Evolutionary conservation across 352 stramenopile species (phyloP).

Genomic region (Pythium plurisporium): DNA sequence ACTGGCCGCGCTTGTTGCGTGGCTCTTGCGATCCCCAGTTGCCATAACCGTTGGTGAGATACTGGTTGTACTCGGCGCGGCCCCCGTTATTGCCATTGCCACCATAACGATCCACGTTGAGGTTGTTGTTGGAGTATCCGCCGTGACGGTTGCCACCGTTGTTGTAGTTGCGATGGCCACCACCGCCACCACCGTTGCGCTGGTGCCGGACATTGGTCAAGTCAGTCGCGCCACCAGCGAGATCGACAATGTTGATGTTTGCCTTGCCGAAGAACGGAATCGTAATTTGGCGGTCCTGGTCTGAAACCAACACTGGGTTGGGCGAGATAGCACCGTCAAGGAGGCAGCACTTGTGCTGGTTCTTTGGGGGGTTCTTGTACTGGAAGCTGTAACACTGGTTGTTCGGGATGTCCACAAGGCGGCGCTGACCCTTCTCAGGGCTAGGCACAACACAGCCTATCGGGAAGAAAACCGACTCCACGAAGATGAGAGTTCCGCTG

Average conservation of each 20-base stretch:
- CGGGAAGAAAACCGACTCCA: slow-evolving; percentile 70
- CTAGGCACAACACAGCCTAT: slow-evolving; percentile 72
- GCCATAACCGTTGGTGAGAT: slow-evolving; percentile 65
- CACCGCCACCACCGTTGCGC: slow-evolving; percentile 30
- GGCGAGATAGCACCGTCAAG: slow-evolving; percentile 46
- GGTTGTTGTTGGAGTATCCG: slow-evolving; percentile 43
- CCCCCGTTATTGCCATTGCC: slow-evolving; percentile 23
- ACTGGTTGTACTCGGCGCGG: slow-evolving; percentile 62
- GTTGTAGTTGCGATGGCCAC: slow-evolving; percentile 27
- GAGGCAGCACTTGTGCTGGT: slow-evolving; percentile 49
- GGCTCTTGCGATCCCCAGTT: slow-evolving; percentile 78
- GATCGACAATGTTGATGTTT: slow-evolving; percentile 84
- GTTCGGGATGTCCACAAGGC: slow-evolving; percentile 77
- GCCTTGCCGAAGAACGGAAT: slow-evolving; percentile 80
- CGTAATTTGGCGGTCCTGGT: slow-evolving; percentile 60
- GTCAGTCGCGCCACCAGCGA: slow-evolving; percentile 46
- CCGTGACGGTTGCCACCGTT: slow-evolving; percentile 36
- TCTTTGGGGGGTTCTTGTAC: slow-evolving; percentile 54
- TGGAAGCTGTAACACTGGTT: slow-evolving; percentile 87
- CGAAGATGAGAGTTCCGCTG: slow-evolving; percentile 64
- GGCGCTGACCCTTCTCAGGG: slow-evolving; percentile 63
- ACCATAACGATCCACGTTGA: slow-evolving; percentile 60
- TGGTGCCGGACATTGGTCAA: slow-evolving; percentile 62
- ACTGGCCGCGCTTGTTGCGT: slow-evolving; percentile 68
- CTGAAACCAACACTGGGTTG: slow-evolving; percentile 40